These are phyloP conservation scores for Anethum foeniculum DNA, from an alignment of 140 eudicot species.

Conservation along the genomic window DNA sequence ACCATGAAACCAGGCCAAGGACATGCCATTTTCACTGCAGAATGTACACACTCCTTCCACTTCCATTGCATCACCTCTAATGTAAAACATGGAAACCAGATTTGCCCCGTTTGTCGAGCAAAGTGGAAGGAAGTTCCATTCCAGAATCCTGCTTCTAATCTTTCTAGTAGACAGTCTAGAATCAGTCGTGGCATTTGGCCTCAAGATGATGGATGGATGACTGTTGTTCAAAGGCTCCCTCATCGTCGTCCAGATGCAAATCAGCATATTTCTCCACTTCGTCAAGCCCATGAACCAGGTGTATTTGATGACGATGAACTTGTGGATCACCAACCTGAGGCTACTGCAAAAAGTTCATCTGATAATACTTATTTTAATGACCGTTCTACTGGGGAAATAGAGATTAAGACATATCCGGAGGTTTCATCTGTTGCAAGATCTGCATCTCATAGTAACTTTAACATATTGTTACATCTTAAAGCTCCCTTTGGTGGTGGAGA, in stretches of 20 bases:
- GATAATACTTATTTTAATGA: conserved; percentile 5
- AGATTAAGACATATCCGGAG: conserved; percentile 61
- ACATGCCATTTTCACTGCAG: conserved; percentile 91
- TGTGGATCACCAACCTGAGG: conserved; percentile 20
- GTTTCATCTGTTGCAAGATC: conserved; percentile 50
- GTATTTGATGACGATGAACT: conserved; percentile 59
- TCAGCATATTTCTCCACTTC: conserved; percentile 32
- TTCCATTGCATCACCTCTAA: conserved; percentile 83
- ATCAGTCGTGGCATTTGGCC: conserved; percentile 34
- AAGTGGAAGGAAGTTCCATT: conserved; percentile 76
- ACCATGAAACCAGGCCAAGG: conserved; percentile 67
- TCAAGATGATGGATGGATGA: conserved; percentile 39
- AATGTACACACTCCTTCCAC: conserved; percentile 91
- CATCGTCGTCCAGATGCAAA: conserved; percentile 29
- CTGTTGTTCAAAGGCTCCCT: conserved; percentile 28
- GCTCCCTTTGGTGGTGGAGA: conserved; percentile 43
- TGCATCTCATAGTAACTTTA: conserved; percentile 34
- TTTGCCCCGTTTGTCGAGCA: conserved; percentile 80
- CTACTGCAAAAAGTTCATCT: conserved; percentile 19
- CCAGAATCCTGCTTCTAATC: conserved; percentile 33
- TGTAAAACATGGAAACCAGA: conserved; percentile 81
- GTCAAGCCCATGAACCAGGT: conserved; percentile 47
- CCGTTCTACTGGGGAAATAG: conserved; percentile 33
- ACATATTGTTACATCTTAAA: conserved; percentile 57
- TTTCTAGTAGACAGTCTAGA: conserved; percentile 32